Percentiles rank a stretch among this genome's conserved stretches.
These are phyloP conservation scores for Sphagnum fallax DNA, from an alignment of 228 moss, liverwort and hornwort species.

Conservation along the genomic window DNA sequence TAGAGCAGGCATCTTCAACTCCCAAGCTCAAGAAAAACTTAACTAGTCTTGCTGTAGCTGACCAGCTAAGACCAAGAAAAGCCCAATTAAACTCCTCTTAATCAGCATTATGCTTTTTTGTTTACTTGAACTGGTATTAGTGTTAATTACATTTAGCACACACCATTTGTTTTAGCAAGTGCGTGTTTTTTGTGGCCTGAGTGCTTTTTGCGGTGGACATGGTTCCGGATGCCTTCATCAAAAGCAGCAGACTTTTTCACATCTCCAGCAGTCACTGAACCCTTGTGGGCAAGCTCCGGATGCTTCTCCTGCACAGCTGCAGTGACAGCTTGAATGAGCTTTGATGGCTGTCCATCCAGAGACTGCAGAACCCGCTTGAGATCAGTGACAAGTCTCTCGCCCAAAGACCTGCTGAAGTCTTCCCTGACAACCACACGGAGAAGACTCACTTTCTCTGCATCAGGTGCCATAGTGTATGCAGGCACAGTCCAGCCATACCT, in stretches of 20 bases:
- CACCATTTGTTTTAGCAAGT: constrained; percentile 30
- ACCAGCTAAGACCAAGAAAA: no score
- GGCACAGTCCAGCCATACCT: constrained; percentile 79
- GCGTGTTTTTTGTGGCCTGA: constrained; percentile 36
- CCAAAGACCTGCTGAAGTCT: constrained; percentile 70
- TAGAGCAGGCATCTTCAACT: no score
- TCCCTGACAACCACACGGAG: constrained; percentile 78
- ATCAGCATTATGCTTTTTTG: no score
- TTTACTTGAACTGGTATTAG: no score
- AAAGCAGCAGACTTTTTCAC: constrained; percentile 18
- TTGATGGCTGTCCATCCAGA: constrained; percentile 31
- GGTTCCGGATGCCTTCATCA: constrained; percentile 12
- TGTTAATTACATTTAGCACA: constrained; percentile 15
- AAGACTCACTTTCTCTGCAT: constrained; percentile 56
- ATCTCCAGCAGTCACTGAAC: not conserved
- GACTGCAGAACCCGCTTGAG: constrained; percentile 23
- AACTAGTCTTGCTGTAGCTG: no score
- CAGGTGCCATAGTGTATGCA: constrained; percentile 76
- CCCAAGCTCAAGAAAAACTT: no score
- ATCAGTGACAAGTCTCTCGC: constrained; percentile 54
- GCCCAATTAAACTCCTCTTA: no score
- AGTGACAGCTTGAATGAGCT: constrained; percentile 26
- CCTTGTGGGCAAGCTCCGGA: not conserved
- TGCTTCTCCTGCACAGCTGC: constrained; percentile 12
- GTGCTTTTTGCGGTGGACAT: constrained; percentile 15